phyloP scores from a whole-genome alignment of 2,329 filamentous ascomycete species.

The Biscogniauxia sp. region DNA sequence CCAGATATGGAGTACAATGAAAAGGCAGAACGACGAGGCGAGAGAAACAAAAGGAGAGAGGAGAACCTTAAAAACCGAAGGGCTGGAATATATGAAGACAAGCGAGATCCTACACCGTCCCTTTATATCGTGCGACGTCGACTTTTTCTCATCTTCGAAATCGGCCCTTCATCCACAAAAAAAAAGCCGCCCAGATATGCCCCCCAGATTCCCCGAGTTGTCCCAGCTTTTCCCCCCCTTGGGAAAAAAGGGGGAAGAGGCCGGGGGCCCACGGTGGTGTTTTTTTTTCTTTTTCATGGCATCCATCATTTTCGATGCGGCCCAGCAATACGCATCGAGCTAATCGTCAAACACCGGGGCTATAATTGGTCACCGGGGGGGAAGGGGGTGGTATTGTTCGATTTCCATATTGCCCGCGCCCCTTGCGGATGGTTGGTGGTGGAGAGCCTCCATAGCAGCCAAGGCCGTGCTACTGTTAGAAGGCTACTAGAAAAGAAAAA shows the following conservation, averaged over 20 bases:
- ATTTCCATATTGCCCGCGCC: not conserved
- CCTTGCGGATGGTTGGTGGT: not conserved
- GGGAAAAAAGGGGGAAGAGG: not conserved
- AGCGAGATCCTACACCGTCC: not conserved
- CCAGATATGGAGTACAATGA: too few relatives aligned
- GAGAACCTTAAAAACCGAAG: not conserved
- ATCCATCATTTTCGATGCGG: not conserved
- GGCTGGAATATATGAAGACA: not conserved
- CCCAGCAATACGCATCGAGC: not conserved
- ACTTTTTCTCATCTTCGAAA: not conserved
- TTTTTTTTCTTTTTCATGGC: not conserved
- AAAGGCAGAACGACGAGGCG: not conserved
- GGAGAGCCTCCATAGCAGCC: not conserved
- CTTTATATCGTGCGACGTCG: not conserved
- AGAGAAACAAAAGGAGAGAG: too few relatives aligned
- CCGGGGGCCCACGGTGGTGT: not conserved
- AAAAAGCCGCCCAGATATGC: not conserved
- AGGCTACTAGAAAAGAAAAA: not conserved
- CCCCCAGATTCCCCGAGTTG: not conserved
- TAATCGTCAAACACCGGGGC: not conserved
- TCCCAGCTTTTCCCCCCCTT: not conserved
- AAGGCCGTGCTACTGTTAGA: not conserved
- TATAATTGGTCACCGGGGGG: not conserved
- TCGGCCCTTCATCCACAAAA: conserved; percentile 1
- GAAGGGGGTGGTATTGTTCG: too few relatives aligned